These are phyloP conservation scores for Eutypella sp. DNA, from an alignment of 2,329 filamentous ascomycete genomes.

Conservation along the genomic window DNA sequence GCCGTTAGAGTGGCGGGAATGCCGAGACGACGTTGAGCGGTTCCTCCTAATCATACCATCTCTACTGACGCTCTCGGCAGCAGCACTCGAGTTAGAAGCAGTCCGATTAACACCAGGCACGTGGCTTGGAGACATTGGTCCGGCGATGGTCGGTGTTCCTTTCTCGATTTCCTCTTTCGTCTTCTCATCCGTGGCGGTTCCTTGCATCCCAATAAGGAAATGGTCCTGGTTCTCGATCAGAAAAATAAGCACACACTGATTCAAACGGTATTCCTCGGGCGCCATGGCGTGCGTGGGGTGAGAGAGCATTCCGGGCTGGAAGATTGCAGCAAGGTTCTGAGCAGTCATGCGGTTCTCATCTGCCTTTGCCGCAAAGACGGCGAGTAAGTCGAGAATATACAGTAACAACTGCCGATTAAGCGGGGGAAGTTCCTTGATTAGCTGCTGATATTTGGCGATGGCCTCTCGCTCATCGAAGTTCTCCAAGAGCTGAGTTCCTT, in stretches of 20 bases:
- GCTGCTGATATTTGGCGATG: slow-evolving; percentile 76
- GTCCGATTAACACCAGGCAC: slow-evolving; percentile 65
- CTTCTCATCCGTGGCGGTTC: slow-evolving; percentile 91
- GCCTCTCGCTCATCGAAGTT: slow-evolving; percentile 70
- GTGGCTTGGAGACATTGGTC: slow-evolving; percentile 45
- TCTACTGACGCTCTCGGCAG: slow-evolving; percentile 78
- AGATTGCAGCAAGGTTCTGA: slow-evolving; percentile 90
- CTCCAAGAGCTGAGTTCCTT: slow-evolving; percentile 65
- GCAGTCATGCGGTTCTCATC: slow-evolving; percentile 97
- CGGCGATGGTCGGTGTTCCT: slow-evolving; percentile 55
- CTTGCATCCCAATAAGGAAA: slow-evolving; percentile 97
- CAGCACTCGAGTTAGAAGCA: slow-evolving; percentile 81
- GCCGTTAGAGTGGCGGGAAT: slow-evolving; percentile 70
- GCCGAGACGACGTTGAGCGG: slow-evolving; percentile 85
- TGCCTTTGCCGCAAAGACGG: slow-evolving; percentile 94
- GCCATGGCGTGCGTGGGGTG: slow-evolving; percentile 95
- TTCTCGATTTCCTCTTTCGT: slow-evolving; percentile 62
- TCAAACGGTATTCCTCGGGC: slow-evolving; percentile 86
- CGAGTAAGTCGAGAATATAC: slow-evolving; percentile 91
- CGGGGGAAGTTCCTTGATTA: slow-evolving; percentile 90
- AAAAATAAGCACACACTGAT: slow-evolving; percentile 96
- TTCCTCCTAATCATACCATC: slow-evolving; percentile 79
- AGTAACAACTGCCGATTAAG: slow-evolving; percentile 90
- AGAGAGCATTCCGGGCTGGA: slow-evolving; percentile 92
- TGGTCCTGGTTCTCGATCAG: slow-evolving; percentile 98